phyloP scores from a whole-genome alignment of 2,329 filamentous ascomycete species.

The Phialophora verrucosa region DNA sequence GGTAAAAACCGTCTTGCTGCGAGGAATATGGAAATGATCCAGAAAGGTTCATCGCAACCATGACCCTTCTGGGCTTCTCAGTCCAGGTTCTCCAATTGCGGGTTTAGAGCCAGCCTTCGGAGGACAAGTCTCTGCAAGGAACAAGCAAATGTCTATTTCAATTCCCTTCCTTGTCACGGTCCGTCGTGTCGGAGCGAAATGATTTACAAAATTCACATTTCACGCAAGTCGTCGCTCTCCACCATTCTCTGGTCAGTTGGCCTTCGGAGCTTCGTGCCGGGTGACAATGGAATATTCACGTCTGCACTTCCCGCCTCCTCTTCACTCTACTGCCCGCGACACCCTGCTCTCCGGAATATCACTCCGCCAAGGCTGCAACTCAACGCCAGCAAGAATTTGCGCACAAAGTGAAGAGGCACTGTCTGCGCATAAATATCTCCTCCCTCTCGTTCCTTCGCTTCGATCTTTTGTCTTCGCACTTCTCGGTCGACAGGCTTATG shows the following conservation, averaged over 20 bases:
- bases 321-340: constrained; percentile 2
- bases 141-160: not conserved
- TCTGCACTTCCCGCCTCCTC: not conserved
- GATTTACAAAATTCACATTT: not conserved
- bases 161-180: not conserved
- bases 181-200: not conserved
- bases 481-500: not conserved
- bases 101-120: not conserved
- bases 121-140: not conserved
- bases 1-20: not conserved
- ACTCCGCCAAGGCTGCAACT: not conserved
- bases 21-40: not conserved
- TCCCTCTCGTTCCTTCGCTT: not conserved
- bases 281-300: not conserved
- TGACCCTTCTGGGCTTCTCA: not conserved
- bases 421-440: not conserved
- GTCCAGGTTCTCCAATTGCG: not conserved
- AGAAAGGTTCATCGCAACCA: not conserved
- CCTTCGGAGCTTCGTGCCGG: not conserved
- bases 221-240: not conserved
- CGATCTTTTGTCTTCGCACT: not conserved
- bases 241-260: not conserved
- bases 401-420: not conserved
- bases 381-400: not conserved
- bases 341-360: not conserved